phyloP scores from a whole-genome alignment of 139 green algal genomes.

The Chlorella vulgaris region DNA sequence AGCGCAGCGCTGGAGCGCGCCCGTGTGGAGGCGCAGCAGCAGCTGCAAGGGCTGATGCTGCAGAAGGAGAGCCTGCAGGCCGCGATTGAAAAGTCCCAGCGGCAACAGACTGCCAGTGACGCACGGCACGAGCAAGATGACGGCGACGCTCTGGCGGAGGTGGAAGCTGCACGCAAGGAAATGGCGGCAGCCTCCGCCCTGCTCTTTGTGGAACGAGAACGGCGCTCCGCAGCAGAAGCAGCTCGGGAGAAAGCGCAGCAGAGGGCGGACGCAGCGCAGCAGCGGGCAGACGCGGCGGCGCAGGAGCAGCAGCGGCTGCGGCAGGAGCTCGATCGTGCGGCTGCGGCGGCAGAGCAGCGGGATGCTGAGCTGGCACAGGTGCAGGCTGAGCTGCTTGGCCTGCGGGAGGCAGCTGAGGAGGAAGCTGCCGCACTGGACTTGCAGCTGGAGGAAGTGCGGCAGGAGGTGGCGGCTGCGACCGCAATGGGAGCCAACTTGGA shows the following conservation, averaged over 20 bases:
- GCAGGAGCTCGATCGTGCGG: neutral
- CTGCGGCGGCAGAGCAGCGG: neutral
- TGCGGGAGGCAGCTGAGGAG: neutral
- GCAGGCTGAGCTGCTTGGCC: neutral
- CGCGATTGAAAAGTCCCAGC: neutral
- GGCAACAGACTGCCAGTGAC: neutral
- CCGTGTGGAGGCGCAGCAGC: neutral
- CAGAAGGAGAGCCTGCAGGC: neutral
- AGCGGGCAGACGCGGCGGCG: neutral
- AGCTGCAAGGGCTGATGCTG: neutral
- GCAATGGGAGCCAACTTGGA: neutral
- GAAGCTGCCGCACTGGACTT: neutral
- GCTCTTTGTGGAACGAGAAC: neutral
- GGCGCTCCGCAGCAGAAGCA: neutral
- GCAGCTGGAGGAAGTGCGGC: neutral
- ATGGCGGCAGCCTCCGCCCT: neutral
- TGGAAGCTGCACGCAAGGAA: neutral
- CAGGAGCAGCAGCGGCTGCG: neutral
- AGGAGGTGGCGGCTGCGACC: conserved; percentile 2
- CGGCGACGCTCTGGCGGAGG: neutral
- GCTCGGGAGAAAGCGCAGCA: neutral
- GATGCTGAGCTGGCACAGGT: neutral
- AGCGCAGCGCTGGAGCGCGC: neutral
- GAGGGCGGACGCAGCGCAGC: neutral
- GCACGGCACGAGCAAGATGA: neutral